Evolutionary conservation across 257 asterid genomes (phyloP), one percentile per base, ranked within the genome.

Genomic region (Schizonepeta tenuifolia): DNA sequence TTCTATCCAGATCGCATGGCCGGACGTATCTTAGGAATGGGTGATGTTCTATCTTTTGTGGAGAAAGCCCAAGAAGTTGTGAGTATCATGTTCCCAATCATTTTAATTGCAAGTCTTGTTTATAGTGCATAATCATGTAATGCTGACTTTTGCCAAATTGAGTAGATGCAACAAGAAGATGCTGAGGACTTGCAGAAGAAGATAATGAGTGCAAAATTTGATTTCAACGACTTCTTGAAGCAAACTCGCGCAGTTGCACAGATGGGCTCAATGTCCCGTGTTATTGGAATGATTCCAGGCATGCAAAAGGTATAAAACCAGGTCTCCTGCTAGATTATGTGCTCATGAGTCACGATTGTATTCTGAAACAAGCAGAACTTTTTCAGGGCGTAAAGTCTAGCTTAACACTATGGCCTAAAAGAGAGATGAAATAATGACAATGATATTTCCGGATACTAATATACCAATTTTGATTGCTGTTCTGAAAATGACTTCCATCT

Each of bases 1-100:
- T 94, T 94, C 83, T 94, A 94, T 69, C 99, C 99, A 56, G 96
- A 94, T 75, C 95, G 99, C 44, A 94, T 94, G 99, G 96, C 99
- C 1, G 96, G 97, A 17, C 99, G 99, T 73, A 83, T 94, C 80
- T 82, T 91, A 77, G 99, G 99, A 81, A 94, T 91, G 99, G 99
- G 99, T 70, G 99, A 94, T 78, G 99, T 94, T 78, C 83, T 94
- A 62, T 94, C 99, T 14, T 91, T 94, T 83, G 99, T 94, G 73
- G 99, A 94, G 84, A 94, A 91, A 84, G 99, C 99, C 67, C 96
- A 94, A 83, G 95, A 94, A 91, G 96, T 91, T 59, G 98, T 93
- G 84, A 85, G 98, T 83, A 21, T 60, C 66, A 22, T 62, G 78
- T 82, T 81, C 33, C 60, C 67, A 9, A 63, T 62, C 65, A 31